These are phyloP conservation scores for Naganishia liquefaciens DNA, from an alignment of 1,284 basidiomycete species.

Conservation along the genomic window DNA sequence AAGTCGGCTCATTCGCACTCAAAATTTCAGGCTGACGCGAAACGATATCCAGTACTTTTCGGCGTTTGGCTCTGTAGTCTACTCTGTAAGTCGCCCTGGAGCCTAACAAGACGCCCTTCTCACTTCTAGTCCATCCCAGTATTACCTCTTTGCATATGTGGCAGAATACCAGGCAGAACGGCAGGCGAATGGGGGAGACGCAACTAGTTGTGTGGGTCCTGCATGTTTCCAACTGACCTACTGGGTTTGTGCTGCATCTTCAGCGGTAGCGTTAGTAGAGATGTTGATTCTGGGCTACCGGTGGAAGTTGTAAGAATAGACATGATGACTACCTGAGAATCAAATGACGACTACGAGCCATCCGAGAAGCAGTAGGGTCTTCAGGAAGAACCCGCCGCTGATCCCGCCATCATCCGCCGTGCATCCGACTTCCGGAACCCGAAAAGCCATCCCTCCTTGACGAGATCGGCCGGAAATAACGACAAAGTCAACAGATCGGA, in stretches of 20 bases:
- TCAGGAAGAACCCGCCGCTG: too few relatives aligned
- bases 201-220: slow-evolving; percentile 45
- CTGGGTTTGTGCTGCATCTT: slow-evolving; percentile 45
- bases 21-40: neutral
- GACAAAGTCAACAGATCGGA: slow-evolving; percentile 6
- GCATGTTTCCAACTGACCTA: slow-evolving; percentile 48
- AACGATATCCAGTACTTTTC: slow-evolving; percentile 42
- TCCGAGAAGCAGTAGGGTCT: neutral
- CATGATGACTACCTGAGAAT: too few relatives aligned
- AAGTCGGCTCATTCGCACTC: neutral
- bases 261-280: slow-evolving; percentile 43
- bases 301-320: slow-evolving; percentile 46
- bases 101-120: too few relatives aligned
- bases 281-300: slow-evolving; percentile 43
- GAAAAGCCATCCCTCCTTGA: neutral
- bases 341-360: neutral
- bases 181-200: slow-evolving; percentile 31
- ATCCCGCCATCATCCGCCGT: too few relatives aligned
- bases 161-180: slow-evolving; percentile 37
- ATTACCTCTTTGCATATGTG: slow-evolving; percentile 47
- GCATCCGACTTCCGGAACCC: neutral
- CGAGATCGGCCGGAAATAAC: neutral
- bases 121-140: neutral
- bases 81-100: slow-evolving; percentile 43
- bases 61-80: slow-evolving; percentile 50